phyloP scores from a whole-genome alignment of 352 stramenopile species.

The Phytopythium sindhum region DNA sequence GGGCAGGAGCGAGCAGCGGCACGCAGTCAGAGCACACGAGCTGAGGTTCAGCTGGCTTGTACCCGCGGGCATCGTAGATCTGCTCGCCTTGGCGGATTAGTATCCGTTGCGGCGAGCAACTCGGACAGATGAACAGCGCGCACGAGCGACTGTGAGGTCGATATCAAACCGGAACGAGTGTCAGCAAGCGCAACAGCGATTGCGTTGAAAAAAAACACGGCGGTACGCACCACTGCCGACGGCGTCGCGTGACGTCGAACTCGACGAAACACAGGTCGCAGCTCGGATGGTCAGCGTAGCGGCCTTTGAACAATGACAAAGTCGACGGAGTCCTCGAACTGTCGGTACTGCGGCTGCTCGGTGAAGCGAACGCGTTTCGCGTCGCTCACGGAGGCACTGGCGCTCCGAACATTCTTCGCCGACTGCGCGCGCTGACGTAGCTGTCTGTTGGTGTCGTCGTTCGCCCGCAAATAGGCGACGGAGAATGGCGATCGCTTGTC shows the following conservation, averaged over 20 bases:
- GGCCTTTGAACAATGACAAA: constrained; percentile 24
- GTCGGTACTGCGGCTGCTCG: not conserved
- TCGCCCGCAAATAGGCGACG: not conserved
- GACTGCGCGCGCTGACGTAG: not conserved
- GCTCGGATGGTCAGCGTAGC: constrained; percentile 59
- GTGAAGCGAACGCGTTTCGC: not conserved
- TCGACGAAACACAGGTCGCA: constrained; percentile 52
- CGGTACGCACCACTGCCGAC: constrained; percentile 49
- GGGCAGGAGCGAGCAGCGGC: constrained; percentile 36
- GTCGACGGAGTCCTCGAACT: not conserved
- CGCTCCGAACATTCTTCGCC: not conserved
- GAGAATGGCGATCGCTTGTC: not conserved
- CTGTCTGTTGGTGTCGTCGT: not conserved
- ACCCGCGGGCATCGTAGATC: constrained; percentile 47
- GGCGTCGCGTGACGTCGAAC: constrained; percentile 64
- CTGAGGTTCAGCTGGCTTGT: constrained; percentile 52
- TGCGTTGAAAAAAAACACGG: not conserved
- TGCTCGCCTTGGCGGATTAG: constrained; percentile 52
- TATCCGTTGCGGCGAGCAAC: constrained; percentile 50
- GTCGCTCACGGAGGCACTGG: not conserved
- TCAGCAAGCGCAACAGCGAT: not conserved
- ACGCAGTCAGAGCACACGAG: constrained; percentile 55
- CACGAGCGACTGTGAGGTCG: constrained; percentile 35
- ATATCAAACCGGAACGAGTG: not conserved
- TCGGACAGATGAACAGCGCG: constrained; percentile 45